Evolutionary conservation across 495 filamentous ascomycete species (phyloP).

Genomic region (Aspergillus nidulans): DNA sequence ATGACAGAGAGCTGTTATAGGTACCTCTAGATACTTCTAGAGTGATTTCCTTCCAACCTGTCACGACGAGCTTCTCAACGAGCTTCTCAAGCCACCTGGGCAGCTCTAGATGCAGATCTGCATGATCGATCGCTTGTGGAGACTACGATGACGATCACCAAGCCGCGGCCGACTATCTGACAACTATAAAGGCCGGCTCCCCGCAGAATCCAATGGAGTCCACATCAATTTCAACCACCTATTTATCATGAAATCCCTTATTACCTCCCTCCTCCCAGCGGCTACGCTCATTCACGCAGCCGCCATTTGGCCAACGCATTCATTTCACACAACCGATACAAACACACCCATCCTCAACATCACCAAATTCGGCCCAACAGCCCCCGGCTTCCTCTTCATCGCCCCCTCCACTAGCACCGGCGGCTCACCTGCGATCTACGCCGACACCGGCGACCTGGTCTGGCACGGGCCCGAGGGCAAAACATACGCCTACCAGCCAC

Average conservation of each 20-base stretch:
- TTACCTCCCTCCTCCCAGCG: not conserved
- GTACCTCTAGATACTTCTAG: too few species aligned
- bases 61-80: too few species aligned
- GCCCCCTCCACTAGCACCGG: constrained; percentile 6
- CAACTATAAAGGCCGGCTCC: not conserved
- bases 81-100: too few species aligned
- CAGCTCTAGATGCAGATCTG: not conserved
- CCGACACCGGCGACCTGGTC: constrained; percentile 26
- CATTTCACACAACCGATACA: not conserved
- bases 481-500: constrained; percentile 18
- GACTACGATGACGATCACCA: too few species aligned
- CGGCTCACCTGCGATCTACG: constrained; percentile 21
- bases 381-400: constrained; percentile 25
- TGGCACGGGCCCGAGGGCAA: constrained; percentile 22
- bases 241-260: not conserved
- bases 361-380: constrained; percentile 25
- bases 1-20: too few species aligned
- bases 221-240: not conserved
- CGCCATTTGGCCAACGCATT: not conserved
- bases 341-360: constrained; percentile 21
- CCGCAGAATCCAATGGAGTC: not conserved
- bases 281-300: not conserved
- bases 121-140: too few species aligned
- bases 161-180: not conserved
- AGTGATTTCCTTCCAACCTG: too few species aligned